These are phyloP conservation scores for Protomyces arabidopsidicola DNA, from an alignment of 1,139 yeast species.

Conservation along the genomic window DNA sequence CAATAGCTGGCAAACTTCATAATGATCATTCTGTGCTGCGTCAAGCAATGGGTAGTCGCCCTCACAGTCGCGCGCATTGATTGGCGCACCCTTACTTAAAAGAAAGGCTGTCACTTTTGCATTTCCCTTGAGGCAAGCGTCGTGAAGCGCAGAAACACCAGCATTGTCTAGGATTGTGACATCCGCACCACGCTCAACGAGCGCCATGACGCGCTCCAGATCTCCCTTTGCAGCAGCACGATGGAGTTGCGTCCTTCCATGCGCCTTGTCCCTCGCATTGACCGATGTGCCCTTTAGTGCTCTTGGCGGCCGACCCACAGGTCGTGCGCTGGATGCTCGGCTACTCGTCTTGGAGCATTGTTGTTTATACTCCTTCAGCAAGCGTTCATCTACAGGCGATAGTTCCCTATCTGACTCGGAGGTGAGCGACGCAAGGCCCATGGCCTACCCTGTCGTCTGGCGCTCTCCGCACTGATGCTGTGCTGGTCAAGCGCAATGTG, in stretches of 20 bases:
- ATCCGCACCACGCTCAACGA: slow-evolving; percentile 12
- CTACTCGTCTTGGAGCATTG: not conserved
- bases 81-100: slow-evolving; percentile 2
- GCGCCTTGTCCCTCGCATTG: slow-evolving; percentile 18
- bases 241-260: slow-evolving; percentile 18
- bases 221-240: slow-evolving; percentile 11
- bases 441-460: not conserved
- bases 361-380: not conserved
- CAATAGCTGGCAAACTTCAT: slow-evolving; percentile 7
- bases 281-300: not conserved
- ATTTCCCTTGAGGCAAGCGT: slow-evolving; percentile 12
- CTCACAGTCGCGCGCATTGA: slow-evolving; percentile 18
- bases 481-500: too few species aligned
- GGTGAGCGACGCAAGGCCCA: not conserved
- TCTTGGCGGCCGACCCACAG: not conserved
- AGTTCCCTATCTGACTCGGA: not conserved
- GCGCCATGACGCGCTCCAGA: slow-evolving; percentile 5
- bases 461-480: too few species aligned
- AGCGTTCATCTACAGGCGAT: not conserved
- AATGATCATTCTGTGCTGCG: slow-evolving; percentile 18
- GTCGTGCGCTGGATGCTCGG: not conserved
- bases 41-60: slow-evolving; percentile 24
- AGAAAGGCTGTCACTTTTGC: not conserved
- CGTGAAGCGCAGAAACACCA: slow-evolving; percentile 21
- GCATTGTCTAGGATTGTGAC: slow-evolving; percentile 17